Evolutionary conservation across 106 monocot genomes (phyloP), one percentile per base, ranked within the genome.

Genomic region (Triglochin maritima): DNA sequence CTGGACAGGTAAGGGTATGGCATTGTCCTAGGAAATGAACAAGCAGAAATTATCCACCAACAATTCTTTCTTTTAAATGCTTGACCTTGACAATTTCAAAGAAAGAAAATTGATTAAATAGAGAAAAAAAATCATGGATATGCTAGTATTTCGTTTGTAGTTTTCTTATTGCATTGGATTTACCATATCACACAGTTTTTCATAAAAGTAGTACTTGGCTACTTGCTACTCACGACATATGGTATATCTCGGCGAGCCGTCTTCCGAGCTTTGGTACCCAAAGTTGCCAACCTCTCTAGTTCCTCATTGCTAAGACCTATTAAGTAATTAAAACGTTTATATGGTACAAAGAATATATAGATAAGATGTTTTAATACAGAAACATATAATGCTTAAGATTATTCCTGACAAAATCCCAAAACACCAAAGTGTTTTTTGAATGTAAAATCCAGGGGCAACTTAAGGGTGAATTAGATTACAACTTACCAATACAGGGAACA

Each of bases 211-310:
- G 2, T 47, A 66, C 17, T n/a, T n/a, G n/a, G n/a, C n/a, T n/a
- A n/a, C n/a, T 50, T 12, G 59, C 41, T 29, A 90, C 95, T 90
- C 52, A 96, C 96, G 68, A 96, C 60, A 58, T 88, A 71, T 63
- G 96, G 56, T 78, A 96, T 96, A 70, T 96, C 96, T 74, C 96
- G 92, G 4, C 88, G 83, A 73, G 91, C 81, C 48, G 91, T 91
- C 74, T 96, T 96, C 57, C 82, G 96, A 80, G 73, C 81, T 79
- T 80, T 76, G 17, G 62, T 81, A 67, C 91, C 96, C 79, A 88
- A 87, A 64, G 67, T 81, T 67, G 96, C 91, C 50, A 96, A 81
- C 71, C 74, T 96, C 62, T 88, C 89, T n/a, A 96, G 65, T 78
- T 96, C 83, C 64, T 82, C 84, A 52, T 80, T 46, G 53, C 63